Evolutionary conservation across 2,329 filamentous ascomycete species (phyloP), one percentile per base, ranked within the genome.

Genomic region (Trichoderma breve): DNA sequence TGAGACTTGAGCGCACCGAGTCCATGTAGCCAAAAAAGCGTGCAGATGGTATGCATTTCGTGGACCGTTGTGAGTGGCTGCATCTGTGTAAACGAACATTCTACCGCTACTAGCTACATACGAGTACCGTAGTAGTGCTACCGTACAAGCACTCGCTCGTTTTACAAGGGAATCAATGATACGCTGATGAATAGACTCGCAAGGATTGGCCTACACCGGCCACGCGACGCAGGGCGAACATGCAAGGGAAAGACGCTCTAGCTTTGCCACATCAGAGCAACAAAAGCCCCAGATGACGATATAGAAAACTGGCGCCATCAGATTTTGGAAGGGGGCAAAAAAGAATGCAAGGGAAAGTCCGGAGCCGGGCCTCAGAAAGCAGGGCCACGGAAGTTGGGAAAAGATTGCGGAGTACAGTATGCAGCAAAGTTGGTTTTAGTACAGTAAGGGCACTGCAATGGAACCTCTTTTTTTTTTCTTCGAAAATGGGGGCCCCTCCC

Each of bases 331-430:
- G n/a, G 53, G 26, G 24, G 53, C 7, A 1, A 26, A 15, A 24
- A 18, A 36, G 4, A 9, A 63, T 43, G 60, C 60, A 63, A 63
- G 60, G 60, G 60, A 15, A 26, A 24, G 21, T 36, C 30, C 30
- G 15, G 47, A 18, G 7, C 14, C 47, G 63, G 63, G 63, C 62
- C 62, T 65, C 39, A 65, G 62, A 65, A 65, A 65, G n/a, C 62
- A 65, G 62, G 62, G 39, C 62, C 62, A 47, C 28, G 62, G 62
- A 65, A 43, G 28, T 34, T 60, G 57, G 30, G 30, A 34, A 26
- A 57, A n/a, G 15, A n/a, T n/a, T 57, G 53, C 26, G 26, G 53
- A 57, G 53, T 57, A 30, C 34, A 36, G 34, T 36, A 36, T 36
- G 34, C 34, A 36, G 34, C 2, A 2, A 18, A 30, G 53, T 57